These are phyloP conservation scores for Begonia peltatifolia DNA, from an alignment of 306 rosid species.

Conservation along the genomic window DNA sequence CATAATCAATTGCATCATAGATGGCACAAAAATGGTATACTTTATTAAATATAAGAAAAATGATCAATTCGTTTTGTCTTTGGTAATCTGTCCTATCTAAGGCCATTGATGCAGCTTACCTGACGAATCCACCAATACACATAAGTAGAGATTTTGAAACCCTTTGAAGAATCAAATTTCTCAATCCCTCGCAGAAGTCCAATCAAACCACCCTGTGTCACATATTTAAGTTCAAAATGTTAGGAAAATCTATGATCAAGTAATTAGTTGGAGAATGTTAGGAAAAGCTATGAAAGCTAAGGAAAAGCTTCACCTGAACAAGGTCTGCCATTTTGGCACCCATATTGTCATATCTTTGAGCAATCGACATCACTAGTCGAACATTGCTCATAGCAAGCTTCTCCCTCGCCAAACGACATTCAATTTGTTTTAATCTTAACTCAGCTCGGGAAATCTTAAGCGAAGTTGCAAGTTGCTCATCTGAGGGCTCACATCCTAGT, in stretches of 20 bases:
- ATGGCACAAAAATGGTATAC: too few species aligned
- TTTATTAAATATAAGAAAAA: too few species aligned
- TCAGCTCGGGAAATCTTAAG: slow-evolving; percentile 62
- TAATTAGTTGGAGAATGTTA: too few species aligned
- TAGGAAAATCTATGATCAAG: too few species aligned
- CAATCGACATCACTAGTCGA: slow-evolving; percentile 86
- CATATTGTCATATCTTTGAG: slow-evolving; percentile 81
- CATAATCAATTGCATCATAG: too few species aligned
- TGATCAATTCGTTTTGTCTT: too few species aligned
- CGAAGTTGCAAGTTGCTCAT: slow-evolving; percentile 65
- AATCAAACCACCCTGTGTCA: slow-evolving; percentile 78
- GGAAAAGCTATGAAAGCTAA: slow-evolving; percentile 3
- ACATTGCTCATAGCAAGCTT: slow-evolving; percentile 89
- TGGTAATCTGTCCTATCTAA: too few species aligned
- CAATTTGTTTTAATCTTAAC: slow-evolving; percentile 43
- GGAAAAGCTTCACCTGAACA: slow-evolving; percentile 53
- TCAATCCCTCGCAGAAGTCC: slow-evolving; percentile 94
- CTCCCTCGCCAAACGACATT: slow-evolving; percentile 79
- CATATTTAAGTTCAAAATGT: not conserved
- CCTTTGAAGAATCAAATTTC: slow-evolving; percentile 88
- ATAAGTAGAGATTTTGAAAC: slow-evolving; percentile 88
- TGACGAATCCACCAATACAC: slow-evolving; percentile 99
- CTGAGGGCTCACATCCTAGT: slow-evolving; percentile 84
- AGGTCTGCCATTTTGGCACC: slow-evolving; percentile 96
- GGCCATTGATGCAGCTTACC: slow-evolving; percentile 22